Conservation (phyloP, 352 stramenopile species). For the Blastocystis sp. region DNA sequence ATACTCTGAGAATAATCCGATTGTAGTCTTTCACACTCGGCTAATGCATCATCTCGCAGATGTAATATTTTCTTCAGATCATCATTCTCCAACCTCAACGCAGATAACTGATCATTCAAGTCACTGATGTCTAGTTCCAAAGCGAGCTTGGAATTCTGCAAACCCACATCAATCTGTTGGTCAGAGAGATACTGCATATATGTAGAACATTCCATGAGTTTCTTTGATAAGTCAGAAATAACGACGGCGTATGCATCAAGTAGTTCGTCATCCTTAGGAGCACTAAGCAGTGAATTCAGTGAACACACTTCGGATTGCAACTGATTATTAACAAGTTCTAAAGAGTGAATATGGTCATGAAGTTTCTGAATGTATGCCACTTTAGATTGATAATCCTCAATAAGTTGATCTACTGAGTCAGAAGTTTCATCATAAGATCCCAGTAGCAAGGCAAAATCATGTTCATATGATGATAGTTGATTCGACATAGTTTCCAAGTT, state of each 20-base stretch:
- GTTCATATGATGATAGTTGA: not conserved
- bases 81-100: not conserved
- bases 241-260: not conserved
- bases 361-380: not conserved
- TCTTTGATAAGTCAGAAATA: not conserved
- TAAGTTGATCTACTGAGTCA: not conserved
- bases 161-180: not conserved
- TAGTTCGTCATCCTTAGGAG: not conserved
- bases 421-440: not conserved
- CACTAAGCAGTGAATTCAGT: not conserved
- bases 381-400: not conserved
- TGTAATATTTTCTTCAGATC: not conserved
- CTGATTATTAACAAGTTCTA: not conserved
- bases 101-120: not conserved
- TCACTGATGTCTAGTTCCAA: not conserved
- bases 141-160: not conserved
- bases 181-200: not conserved
- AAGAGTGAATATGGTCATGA: not conserved
- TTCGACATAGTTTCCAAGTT: not conserved
- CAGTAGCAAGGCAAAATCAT: not conserved
- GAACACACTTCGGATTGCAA: not conserved
- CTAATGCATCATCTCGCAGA: not conserved
- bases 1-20: not conserved
- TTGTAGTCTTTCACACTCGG: not conserved
- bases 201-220: not conserved